A percentile compares a stretch with the other conserved stretches of the same genome.
Conservation (phyloP, 169 alveolate genomes). For the Babesia caballi region DNA sequence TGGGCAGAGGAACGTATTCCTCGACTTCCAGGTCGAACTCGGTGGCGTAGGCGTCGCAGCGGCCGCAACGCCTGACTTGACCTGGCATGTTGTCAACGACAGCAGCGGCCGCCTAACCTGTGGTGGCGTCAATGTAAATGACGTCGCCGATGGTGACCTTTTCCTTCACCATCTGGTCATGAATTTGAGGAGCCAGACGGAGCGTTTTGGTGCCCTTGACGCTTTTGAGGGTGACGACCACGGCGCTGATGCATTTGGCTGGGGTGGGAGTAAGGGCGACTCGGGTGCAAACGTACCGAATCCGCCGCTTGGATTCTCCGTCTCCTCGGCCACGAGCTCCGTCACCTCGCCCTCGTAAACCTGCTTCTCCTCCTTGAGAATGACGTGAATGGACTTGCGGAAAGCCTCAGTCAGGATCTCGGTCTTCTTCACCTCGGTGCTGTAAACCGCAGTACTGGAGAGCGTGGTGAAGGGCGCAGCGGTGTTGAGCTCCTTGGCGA, state of each 20-base stretch:
- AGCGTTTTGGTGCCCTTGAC: constrained; percentile 97
- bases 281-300: constrained; percentile 36
- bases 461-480: constrained; percentile 99
- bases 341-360: constrained; percentile 76
- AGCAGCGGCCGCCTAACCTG: constrained; percentile 80
- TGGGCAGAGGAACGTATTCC: constrained; percentile 99
- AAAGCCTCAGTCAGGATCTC: constrained; percentile 98
- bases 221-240: constrained; percentile 92
- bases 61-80: constrained; percentile 95
- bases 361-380: constrained; percentile 98
- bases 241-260: constrained; percentile 90
- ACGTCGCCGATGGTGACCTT: constrained; percentile 96
- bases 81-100: constrained; percentile 1
- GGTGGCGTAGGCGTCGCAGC: constrained; percentile 96
- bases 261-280: constrained; percentile 8
- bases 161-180: constrained; percentile 95
- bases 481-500: constrained; percentile 98
- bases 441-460: constrained; percentile 99
- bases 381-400: constrained; percentile 97
- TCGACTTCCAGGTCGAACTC: constrained; percentile 99
- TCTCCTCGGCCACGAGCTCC: constrained; percentile 78
- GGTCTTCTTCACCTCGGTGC: constrained; percentile 98
- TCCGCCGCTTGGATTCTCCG: constrained; percentile 79
- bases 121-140: constrained; percentile 94
- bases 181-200: constrained; percentile 96